Evolutionary conservation across 371 early-diverging fungal species (phyloP), one percentile per base, ranked within the genome.

Genomic region (Circinella minor): DNA sequence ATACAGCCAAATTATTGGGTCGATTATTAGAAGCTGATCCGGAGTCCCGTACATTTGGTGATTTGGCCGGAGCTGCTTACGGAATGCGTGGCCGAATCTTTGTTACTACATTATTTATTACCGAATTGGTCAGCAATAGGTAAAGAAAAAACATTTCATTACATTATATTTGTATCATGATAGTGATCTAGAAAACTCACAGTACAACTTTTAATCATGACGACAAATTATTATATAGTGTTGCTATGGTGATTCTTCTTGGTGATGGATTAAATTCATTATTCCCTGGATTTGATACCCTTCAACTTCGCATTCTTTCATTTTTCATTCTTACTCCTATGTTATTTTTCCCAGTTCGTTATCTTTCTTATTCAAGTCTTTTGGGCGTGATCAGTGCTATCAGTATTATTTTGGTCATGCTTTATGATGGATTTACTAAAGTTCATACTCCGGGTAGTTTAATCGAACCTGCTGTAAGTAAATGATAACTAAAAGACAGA

Each of bases 1-100:
- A 89, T 66, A 91, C 92, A 1, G 93, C 91, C 38, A 90, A 86
- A 68, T 51, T 91, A 13, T 73, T 93, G 6, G 85, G 78, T 15
- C 80, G 84, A 70, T 91, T 90, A 72, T 68, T 93, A 68, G 83
- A 87, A 47, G 66, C 76, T 48, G 77, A 81, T 63, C 78, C 77
- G 14, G 79, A 80, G 27, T 77, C 82, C 10, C 72, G 74, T 36
- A 89, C 89, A 14, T 91, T 90, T 76, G 88, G 90, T 37, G 93
- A 93, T 70, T 80, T 91, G 71, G 92, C 89, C 34, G 85, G 88
- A 18, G 70, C 79, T 15, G 90, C 93, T 3, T 93, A 89, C 82
- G 93, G 93, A 17, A 71, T 78, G n/a, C 69, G 72, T 36, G 91
- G 89, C 5, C 79, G 90, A 47, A 70, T 82, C 34, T 69, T 74